Conservation (phyloP, 2,329 filamentous ascomycete species). For the Fusarium sp. region DNA sequence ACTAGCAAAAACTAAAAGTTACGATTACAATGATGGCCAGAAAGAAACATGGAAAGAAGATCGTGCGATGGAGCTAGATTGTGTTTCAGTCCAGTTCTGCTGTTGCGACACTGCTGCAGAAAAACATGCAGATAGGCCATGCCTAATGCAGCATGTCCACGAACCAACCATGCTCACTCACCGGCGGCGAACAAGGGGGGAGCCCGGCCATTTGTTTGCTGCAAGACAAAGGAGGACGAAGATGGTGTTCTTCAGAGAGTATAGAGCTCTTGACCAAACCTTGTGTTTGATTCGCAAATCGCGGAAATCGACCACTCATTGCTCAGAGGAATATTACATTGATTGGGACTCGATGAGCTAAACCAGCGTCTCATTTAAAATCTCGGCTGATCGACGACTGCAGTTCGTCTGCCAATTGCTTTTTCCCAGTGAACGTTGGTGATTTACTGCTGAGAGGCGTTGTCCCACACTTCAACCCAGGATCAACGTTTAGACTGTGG, state of each 20-base stretch:
- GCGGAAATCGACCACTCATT: neutral
- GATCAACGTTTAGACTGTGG: constrained; percentile 24
- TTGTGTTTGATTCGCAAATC: neutral
- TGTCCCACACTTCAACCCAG: constrained; percentile 7
- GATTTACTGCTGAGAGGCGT: neutral
- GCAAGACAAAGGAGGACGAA: constrained; percentile 6
- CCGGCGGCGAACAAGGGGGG: constrained; percentile 20
- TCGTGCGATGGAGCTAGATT: constrained; percentile 25
- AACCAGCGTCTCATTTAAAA: constrained; percentile 14
- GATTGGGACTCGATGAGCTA: neutral
- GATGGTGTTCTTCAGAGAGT: neutral
- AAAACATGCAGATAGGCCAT: constrained; percentile 38
- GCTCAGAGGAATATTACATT: neutral
- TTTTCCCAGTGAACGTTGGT: constrained; percentile 15
- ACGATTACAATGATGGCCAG: constrained; percentile 4
- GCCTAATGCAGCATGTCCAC: constrained; percentile 41
- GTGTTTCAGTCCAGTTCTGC: constrained; percentile 10
- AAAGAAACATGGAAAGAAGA: constrained; percentile 36
- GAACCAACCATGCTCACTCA: constrained; percentile 41
- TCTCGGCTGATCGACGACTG: constrained; percentile 22
- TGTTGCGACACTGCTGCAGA: constrained; percentile 12
- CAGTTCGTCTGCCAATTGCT: neutral
- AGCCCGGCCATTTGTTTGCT: constrained; percentile 19
- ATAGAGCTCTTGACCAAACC: neutral
- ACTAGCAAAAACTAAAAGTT: constrained; percentile 15